Percentiles rank a stretch among this genome's conserved stretches.
These are phyloP conservation scores for Parasitella parasitica DNA, from an alignment of 371 early-diverging fungal genomes.

Conservation along the genomic window DNA sequence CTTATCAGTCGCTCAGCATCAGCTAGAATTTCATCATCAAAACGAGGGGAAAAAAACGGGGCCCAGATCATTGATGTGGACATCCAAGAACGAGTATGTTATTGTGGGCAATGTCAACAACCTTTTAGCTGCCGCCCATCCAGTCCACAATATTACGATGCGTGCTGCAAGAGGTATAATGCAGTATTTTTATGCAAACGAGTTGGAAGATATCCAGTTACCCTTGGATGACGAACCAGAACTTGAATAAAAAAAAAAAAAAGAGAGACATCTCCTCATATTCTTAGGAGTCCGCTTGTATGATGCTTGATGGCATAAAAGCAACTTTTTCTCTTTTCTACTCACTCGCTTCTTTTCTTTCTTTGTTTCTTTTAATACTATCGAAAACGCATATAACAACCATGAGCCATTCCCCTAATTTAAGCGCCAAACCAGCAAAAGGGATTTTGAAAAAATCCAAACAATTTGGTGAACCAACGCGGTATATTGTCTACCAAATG, in stretches of 20 bases:
- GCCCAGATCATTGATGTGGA: constrained; percentile 41
- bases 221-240: constrained; percentile 35
- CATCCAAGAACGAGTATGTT: constrained; percentile 31
- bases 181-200: constrained; percentile 41
- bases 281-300: background rate
- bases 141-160: constrained; percentile 57
- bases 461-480: constrained; percentile 3
- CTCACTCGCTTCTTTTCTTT: background rate
- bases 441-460: constrained; percentile 53
- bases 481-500: constrained; percentile 10
- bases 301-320: background rate
- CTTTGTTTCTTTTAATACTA: background rate
- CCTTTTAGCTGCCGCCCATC: constrained; percentile 58
- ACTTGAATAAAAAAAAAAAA: background rate
- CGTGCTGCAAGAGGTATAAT: constrained; percentile 41
- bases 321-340: too few relatives aligned
- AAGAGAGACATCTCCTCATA: too few relatives aligned
- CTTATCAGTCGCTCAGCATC: constrained; percentile 68
- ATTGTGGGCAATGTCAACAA: constrained; percentile 58
- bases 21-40: constrained; percentile 28
- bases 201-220: constrained; percentile 15
- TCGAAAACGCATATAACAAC: background rate
- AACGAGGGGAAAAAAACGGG: constrained; percentile 21
- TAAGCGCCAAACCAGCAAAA: constrained; percentile 47
- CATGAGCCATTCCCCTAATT: constrained; percentile 37